Percentiles rank a stretch among this genome's conserved stretches.
phyloP scores from a whole-genome alignment of 108 stramenopile genomes.

The Fragilaria crotonensis region DNA sequence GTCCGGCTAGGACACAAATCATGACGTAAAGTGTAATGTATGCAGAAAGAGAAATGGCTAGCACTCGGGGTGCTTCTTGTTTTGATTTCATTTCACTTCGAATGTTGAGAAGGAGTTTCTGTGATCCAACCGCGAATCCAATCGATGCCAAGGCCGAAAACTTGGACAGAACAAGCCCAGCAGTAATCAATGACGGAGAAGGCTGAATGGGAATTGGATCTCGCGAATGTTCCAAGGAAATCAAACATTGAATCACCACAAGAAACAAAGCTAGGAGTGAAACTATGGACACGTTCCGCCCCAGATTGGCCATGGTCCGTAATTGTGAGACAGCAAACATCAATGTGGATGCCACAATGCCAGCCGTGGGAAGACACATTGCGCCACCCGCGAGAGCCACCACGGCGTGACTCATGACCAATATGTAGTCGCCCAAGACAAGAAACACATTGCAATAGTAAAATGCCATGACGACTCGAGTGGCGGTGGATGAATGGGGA shows the following conservation, averaged over 20 bases:
- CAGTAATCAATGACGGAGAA: not conserved
- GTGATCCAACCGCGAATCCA: conserved; percentile 65
- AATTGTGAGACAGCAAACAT: conserved; percentile 60
- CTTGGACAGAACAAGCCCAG: conserved; percentile 20
- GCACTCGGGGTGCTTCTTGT: conserved; percentile 38
- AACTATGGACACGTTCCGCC: conserved; percentile 33
- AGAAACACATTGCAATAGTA: conserved; percentile 67
- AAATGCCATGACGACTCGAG: conserved; percentile 35
- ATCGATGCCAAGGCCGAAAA: conserved; percentile 49
- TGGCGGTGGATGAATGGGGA: conserved; percentile 8
- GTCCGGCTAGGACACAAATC: conserved; percentile 47
- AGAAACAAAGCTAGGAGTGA: conserved; percentile 42
- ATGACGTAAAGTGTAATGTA: conserved; percentile 48
- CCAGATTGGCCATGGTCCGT: conserved; percentile 59
- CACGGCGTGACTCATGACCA: conserved; percentile 68
- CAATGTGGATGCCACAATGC: conserved; percentile 45
- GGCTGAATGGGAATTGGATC: not conserved
- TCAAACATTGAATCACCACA: conserved; percentile 53
- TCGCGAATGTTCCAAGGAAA: conserved; percentile 11
- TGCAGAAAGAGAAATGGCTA: conserved; percentile 31
- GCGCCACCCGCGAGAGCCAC: conserved; percentile 43
- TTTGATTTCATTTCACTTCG: conserved; percentile 59
- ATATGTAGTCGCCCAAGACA: conserved; percentile 59
- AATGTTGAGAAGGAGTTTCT: conserved; percentile 69
- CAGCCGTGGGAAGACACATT: conserved; percentile 49